phyloP scores from a whole-genome alignment of 768 basidiomycete species.

The Imleria badia region DNA sequence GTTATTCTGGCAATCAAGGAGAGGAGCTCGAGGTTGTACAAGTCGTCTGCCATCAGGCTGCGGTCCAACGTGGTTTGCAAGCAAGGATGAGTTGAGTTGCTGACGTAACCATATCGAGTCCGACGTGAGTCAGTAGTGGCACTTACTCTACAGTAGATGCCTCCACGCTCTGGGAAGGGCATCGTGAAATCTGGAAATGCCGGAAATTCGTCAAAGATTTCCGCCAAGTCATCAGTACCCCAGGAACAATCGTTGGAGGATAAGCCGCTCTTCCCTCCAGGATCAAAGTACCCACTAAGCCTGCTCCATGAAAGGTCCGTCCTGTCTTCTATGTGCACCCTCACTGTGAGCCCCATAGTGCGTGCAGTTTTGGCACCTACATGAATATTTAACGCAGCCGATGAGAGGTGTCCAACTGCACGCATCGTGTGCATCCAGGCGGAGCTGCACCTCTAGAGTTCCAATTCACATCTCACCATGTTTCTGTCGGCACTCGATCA shows the following conservation, averaged over 20 bases:
- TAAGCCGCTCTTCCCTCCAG: conserved; percentile 74
- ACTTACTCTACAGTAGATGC: too few species aligned
- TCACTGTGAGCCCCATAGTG: not conserved
- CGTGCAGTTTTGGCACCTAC: not conserved
- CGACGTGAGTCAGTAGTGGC: too few species aligned
- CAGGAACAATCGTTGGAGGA: conserved; percentile 32
- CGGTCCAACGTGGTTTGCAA: not conserved
- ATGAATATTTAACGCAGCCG: not conserved
- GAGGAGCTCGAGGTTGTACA: conserved; percentile 91
- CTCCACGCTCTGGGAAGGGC: conserved; percentile 51
- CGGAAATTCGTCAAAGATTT: conserved; percentile 75
- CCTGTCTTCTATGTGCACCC: not conserved
- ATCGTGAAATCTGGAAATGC: conserved; percentile 88
- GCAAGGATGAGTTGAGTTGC: conserved; percentile 2
- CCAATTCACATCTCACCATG: not conserved
- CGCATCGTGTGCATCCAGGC: not conserved
- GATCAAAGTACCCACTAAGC: conserved; percentile 81
- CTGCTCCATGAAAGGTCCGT: conserved; percentile 74
- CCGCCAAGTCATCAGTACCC: conserved; percentile 14
- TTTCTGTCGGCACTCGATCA: not conserved
- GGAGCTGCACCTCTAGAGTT: not conserved
- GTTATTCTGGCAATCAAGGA: conserved; percentile 90
- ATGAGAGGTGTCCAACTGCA: not conserved
- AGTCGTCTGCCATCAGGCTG: conserved; percentile 69
- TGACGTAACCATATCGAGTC: conserved; percentile 17